phyloP scores from a whole-genome alignment of 2,329 filamentous ascomycete species.

The Arthrobotrys conoides region DNA sequence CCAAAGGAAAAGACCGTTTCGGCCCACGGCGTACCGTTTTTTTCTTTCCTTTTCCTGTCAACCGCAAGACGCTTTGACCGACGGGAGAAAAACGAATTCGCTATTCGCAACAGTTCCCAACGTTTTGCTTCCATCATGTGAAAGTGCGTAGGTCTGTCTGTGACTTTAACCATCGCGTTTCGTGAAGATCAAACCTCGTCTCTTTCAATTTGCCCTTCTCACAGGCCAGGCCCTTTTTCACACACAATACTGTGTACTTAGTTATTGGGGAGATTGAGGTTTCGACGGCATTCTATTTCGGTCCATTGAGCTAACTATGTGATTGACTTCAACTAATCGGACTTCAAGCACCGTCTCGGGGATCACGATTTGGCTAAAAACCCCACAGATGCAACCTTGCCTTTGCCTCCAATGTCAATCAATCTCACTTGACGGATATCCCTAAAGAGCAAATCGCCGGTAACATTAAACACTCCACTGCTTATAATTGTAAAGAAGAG shows the following conservation, averaged over 20 bases:
- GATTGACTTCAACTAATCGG: not conserved
- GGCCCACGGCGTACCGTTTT: constrained; percentile 58
- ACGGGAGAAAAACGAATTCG: constrained; percentile 12
- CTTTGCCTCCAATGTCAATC: constrained; percentile 17
- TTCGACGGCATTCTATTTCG: constrained; percentile 25
- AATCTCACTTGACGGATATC: constrained; percentile 18
- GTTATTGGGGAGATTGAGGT: constrained; percentile 15
- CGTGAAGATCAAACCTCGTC: constrained; percentile 6
- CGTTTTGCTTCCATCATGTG: constrained; percentile 26
- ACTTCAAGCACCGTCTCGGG: constrained; percentile 17
- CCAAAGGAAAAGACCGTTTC: constrained; percentile 17
- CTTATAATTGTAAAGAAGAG: not conserved
- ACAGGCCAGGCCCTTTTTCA: not conserved
- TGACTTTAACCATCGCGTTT: not conserved
- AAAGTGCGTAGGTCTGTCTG: constrained; percentile 7
- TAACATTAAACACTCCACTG: constrained; percentile 1
- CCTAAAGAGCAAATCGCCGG: constrained; percentile 3
- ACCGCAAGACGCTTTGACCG: constrained; percentile 57
- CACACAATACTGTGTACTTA: not conserved
- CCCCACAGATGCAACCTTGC: constrained; percentile 31
- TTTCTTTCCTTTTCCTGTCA: constrained; percentile 25
- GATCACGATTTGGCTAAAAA: constrained; percentile 32
- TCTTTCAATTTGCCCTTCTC: not conserved
- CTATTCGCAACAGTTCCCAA: constrained; percentile 18
- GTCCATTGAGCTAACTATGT: not conserved